Evolutionary conservation across 1,284 basidiomycete species (phyloP).

Genomic region (Uromyces viciae-fabae): DNA sequence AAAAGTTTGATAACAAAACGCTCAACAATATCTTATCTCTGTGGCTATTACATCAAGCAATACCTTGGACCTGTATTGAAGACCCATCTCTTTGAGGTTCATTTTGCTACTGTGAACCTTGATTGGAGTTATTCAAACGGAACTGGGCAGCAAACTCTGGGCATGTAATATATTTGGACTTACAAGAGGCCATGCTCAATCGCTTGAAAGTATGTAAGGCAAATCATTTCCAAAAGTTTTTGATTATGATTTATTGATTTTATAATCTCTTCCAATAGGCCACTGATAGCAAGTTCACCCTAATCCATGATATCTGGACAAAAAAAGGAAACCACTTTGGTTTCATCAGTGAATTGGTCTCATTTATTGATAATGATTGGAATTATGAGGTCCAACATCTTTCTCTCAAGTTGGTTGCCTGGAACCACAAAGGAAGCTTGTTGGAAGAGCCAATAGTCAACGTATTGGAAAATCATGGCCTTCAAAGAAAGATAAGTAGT

Average conservation of each 20-base stretch:
- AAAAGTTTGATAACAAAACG: background rate
- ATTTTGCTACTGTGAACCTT: background rate
- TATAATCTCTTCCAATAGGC: background rate
- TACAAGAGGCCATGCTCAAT: background rate
- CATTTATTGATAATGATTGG: conserved; percentile 1
- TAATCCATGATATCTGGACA: too few species aligned
- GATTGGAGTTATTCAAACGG: background rate
- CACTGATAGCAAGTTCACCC: too few species aligned
- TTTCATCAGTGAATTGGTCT: background rate
- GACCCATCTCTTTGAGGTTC: background rate
- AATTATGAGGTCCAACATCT: background rate
- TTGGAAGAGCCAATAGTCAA: background rate
- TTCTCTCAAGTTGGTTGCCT: background rate
- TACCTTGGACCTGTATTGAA: background rate
- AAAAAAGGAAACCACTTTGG: too few species aligned
- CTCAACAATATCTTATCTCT: background rate
- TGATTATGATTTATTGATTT: background rate
- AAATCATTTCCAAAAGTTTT: background rate
- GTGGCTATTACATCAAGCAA: background rate
- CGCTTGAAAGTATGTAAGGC: background rate
- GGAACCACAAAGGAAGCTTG: background rate
- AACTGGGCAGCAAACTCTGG: background rate
- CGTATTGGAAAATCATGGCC: background rate
- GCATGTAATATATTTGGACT: background rate
- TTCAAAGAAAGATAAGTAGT: background rate